Evolutionary conservation across 2,329 filamentous ascomycete genomes (phyloP), one percentile per base, ranked within the genome.

Genomic region (Herpotrichia juniperi): DNA sequence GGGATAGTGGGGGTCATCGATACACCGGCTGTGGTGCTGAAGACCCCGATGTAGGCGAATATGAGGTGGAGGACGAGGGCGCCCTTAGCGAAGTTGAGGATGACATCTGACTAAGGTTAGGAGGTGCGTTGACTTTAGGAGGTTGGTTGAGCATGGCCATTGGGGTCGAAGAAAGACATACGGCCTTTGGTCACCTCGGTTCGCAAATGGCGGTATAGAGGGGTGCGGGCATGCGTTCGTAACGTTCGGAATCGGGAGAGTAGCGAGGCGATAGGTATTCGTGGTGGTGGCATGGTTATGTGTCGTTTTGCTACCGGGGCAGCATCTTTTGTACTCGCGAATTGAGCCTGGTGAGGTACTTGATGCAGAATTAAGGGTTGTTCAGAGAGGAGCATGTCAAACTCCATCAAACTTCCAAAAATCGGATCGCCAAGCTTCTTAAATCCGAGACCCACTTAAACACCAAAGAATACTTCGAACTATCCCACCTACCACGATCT

Each of bases 1-100:
- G 68, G 64, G 40, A 97, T 86, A 0, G 91, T 96, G 7, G 93
- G 93, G 45, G 94, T 83, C 94, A 97, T 97, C 16, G 89, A 93
- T 3, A 91, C 86, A 1, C 93, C 93, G 22, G 79, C 79, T 14
- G 86, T 86, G 3, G 79, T 74, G 17, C 82, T 81, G 58, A 87
- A 65, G 57, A 80, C 80, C 75, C 85, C 84, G 63, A 85, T 77
- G 74, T 94, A 87, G 24, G 61, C 61, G 26, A 58, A 16, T 5
- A 17, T 26, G 21, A 34, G 11, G 35, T 44, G 49, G 30, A 21
- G 4, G 22, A 28, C 30, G 14, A 45, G n/a, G 25, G 19, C 22
- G 14, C 16, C 25, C 51, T 66, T 57, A 25, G 45, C 46, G 25
- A 59, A 37, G 11, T 50, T 32, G 22, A 63, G 44, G 30, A 57